Base-by-base conservation (phyloP, 2,329 filamentous ascomycete species). In the Neobulgaria alba region DNA sequence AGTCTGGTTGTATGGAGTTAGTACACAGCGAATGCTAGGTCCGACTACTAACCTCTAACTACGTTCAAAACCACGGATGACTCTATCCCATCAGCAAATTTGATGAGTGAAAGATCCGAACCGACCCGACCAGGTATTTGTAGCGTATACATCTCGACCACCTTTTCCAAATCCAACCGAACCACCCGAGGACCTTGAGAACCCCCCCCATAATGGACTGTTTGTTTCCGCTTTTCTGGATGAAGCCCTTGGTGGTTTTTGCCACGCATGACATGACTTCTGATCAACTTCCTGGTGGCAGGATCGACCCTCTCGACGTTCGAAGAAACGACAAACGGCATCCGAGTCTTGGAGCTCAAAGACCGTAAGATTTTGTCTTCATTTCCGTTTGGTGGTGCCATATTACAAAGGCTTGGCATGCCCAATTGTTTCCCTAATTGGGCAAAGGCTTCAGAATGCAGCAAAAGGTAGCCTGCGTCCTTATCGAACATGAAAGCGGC, bases 241-340 rank as follows among this genome's bases (percentile, higher is more conserved):
- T n/a, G n/a, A n/a, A n/a, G 23, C 23, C 23, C 16, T 48, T 52
- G 2, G 46, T 29, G 5, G 39, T 67, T 67, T 47, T 64, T 67
- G 4, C 64, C 65, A 12, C 58, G 55, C 66, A 67, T 68, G 1
- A 67, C 64, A 57, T 67, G 61, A 40, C 62, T 65, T 29, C 66
- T 55, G 47, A 67, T 67, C 30, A 64, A 47, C 50, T 61, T 65
- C 32, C 63, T 60, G n/a, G 54, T 55, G 4, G 56, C 48, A 14
- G 56, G 50, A 26, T 61, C 54, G 3, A 53, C 46, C 36, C 61
- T 61, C 16, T 55, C 48, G 8, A 43, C 36, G 15, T 47, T 48
- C 0, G 55, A 59, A 7, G 57, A 54, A 2, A 43, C 23, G 18
- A 50, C 41, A 31, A 47, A 50, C 20, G 29, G 47, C 14, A 48